Conservation (phyloP, 2,329 filamentous ascomycete species). For the Corinectria fuckeliana region DNA sequence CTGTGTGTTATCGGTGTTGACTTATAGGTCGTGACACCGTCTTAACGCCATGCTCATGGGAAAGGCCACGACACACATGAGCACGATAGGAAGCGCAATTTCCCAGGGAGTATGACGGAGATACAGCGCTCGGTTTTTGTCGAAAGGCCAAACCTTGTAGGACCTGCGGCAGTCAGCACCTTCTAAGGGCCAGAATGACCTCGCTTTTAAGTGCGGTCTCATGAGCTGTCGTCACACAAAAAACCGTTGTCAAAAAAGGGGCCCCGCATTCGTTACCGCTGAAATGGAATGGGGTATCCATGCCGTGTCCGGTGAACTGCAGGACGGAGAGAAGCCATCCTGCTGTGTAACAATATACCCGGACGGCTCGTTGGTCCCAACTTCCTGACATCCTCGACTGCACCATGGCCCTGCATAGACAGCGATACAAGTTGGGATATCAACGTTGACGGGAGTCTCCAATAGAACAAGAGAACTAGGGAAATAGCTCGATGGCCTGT, state of each 20-base stretch:
- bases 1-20: not conserved
- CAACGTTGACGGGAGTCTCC: not conserved
- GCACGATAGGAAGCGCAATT: too few species aligned
- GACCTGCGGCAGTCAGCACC: not conserved
- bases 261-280: constrained; percentile 9
- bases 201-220: not conserved
- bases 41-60: not conserved
- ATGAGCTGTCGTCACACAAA: not conserved
- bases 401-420: not conserved
- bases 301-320: not conserved
- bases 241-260: not conserved
- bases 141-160: too few species aligned
- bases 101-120: too few species aligned
- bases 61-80: too few species aligned
- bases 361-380: not conserved
- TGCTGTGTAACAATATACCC: constrained; percentile 17
- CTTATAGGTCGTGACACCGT: not conserved
- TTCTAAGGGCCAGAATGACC: not conserved
- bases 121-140: too few species aligned
- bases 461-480: not conserved
- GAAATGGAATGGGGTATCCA: constrained; percentile 11
- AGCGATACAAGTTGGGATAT: not conserved
- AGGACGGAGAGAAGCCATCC: not conserved
- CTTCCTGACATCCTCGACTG: constrained; percentile 2
- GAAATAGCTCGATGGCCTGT: not conserved